Evolutionary conservation across 768 basidiomycete genomes (phyloP), one percentile per base, ranked within the genome.

Genomic region (Pleurotus eryngii): DNA sequence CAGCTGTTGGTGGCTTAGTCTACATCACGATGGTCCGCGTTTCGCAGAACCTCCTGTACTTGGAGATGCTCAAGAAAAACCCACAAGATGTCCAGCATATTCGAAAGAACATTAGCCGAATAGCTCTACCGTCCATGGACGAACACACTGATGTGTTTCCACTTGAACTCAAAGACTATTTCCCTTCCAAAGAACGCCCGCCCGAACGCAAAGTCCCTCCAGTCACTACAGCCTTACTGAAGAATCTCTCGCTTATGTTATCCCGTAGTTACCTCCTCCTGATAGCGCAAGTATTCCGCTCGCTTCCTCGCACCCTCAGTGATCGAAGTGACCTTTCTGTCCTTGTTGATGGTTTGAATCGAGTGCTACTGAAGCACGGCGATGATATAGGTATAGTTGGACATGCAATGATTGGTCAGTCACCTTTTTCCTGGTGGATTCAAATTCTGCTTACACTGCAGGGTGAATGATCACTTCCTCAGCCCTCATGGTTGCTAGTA

Each of bases 321-420:
- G 87, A 89, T 59, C 77, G 85, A 11, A 78, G 77, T 47, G 90
- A 92, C 62, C 73, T 92, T 14, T 81, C 81, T 0, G 63, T 84
- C 20, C 75, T 89, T 9, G 70, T 90, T 17, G 88, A 91, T 65
- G 87, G 88, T 3, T 64, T 91, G 17, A 91, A 89, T 67, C 79
- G 81, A 4, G 85, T 88, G 43, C 70, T 92, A 15, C 70, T 89
- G 27, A 72, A 70, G 2, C 89, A 91, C 69, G 85, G 87, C 3
- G 79, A 85, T 62, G 90, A 91, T 63, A 80, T 87, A 46, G 86
- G 85, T n/a, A 83, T 91, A 53, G 83, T 92, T n/a, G 77, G 80
- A 38, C 89, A 90, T 59, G 78, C 83, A 5, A 72, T 91, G 66
- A 84, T 90, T 26, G 86, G 89, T 90, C 62, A 64, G 82, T 61